phyloP scores from a whole-genome alignment of 1,139 yeast species.

The Torulaspora globosa region DNA sequence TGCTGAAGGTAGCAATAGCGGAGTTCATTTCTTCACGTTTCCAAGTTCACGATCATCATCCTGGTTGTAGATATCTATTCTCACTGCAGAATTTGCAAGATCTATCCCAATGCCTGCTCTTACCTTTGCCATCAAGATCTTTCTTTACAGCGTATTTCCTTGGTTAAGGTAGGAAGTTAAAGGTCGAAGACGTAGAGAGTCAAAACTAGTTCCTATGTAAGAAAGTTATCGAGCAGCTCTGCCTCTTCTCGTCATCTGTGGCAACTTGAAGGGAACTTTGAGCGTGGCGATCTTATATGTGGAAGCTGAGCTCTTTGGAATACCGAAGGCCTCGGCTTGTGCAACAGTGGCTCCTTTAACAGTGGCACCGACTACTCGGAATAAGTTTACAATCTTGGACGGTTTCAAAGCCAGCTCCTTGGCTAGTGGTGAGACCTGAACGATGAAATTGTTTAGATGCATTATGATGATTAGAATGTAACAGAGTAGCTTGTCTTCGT shows the following conservation, averaged over 20 bases:
- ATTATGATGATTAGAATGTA: slow-evolving; percentile 67
- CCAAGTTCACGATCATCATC: slow-evolving; percentile 22
- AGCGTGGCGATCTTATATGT: slow-evolving; percentile 76
- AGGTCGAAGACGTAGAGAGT: not conserved
- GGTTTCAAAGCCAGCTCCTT: slow-evolving; percentile 83
- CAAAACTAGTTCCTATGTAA: not conserved
- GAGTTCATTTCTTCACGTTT: slow-evolving; percentile 26
- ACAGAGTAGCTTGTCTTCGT: slow-evolving; percentile 81
- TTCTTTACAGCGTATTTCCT: not conserved
- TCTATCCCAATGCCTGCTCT: slow-evolving; percentile 45
- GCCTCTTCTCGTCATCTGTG: slow-evolving; percentile 73
- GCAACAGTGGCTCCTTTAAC: slow-evolving; percentile 72
- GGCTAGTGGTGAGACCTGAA: slow-evolving; percentile 78
- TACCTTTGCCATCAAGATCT: not conserved
- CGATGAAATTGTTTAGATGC: slow-evolving; percentile 69
- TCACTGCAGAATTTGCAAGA: slow-evolving; percentile 51
- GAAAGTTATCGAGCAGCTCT: slow-evolving; percentile 38
- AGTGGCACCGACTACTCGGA: slow-evolving; percentile 78
- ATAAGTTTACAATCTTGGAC: slow-evolving; percentile 60
- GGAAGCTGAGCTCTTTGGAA: slow-evolving; percentile 60
- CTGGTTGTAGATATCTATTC: slow-evolving; percentile 37
- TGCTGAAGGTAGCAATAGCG: slow-evolving; percentile 25
- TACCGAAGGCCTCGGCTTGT: slow-evolving; percentile 81
- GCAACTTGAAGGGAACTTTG: slow-evolving; percentile 85
- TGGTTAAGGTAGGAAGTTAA: not conserved